These are phyloP conservation scores for Citropsis articulata DNA, from an alignment of 345 rosid species.

Conservation along the genomic window DNA sequence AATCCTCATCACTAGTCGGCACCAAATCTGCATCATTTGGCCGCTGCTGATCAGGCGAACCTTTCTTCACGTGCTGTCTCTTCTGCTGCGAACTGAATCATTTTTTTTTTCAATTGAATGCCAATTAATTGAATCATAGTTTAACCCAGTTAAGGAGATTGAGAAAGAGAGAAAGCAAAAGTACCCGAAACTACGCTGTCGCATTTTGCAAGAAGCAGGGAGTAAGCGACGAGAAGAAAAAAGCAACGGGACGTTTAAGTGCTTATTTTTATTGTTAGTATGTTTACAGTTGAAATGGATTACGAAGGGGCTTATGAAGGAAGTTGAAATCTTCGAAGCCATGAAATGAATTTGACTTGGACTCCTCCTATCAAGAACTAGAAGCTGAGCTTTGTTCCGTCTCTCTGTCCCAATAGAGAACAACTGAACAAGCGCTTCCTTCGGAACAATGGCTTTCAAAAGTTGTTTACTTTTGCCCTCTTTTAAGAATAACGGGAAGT, in stretches of 20 bases:
- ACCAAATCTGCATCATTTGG: slow-evolving; percentile 34
- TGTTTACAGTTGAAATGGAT: slow-evolving; percentile 27
- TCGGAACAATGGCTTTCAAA: not conserved
- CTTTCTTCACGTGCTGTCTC: slow-evolving; percentile 56
- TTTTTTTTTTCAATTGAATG: not conserved
- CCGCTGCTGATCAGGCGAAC: slow-evolving; percentile 34
- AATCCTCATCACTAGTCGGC: slow-evolving; percentile 37
- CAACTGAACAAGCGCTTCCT: slow-evolving; percentile 9
- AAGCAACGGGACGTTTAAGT: slow-evolving; percentile 28
- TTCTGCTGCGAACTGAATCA: slow-evolving; percentile 38
- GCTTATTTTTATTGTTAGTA: not conserved
- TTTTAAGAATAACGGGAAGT: not conserved
- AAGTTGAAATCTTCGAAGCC: slow-evolving; percentile 61
- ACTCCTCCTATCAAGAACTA: not conserved
- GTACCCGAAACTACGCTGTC: slow-evolving; percentile 62
- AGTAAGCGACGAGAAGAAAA: slow-evolving; percentile 40
- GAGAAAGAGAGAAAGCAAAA: slow-evolving; percentile 3
- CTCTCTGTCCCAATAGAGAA: not conserved
- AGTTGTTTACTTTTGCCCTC: not conserved
- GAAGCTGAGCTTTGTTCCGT: slow-evolving; percentile 7
- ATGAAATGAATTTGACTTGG: slow-evolving; percentile 18
- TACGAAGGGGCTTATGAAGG: slow-evolving; percentile 42
- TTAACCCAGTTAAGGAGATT: not conserved
- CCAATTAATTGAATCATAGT: not conserved
- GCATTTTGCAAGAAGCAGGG: slow-evolving; percentile 73